Percentiles rank a stretch among this genome's conserved stretches.
phyloP scores from a whole-genome alignment of 345 rosid species.

The Combretum micranthum region DNA sequence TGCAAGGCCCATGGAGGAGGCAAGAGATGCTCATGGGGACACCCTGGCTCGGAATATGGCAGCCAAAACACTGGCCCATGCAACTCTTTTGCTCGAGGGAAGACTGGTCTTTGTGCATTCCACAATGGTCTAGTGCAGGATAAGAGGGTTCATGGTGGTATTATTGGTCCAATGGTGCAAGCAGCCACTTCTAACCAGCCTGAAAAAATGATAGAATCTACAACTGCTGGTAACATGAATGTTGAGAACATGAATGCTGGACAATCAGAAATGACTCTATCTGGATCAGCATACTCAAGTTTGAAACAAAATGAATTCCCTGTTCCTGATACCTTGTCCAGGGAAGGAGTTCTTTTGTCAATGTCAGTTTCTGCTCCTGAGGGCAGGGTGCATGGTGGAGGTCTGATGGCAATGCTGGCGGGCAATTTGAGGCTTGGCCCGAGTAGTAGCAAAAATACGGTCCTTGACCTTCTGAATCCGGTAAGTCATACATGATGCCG shows the following conservation, averaged over 20 bases:
- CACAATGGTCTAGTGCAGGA: slow-evolving; percentile 78
- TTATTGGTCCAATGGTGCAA: slow-evolving; percentile 45
- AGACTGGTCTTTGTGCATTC: slow-evolving; percentile 83
- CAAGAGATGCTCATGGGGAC: slow-evolving; percentile 91
- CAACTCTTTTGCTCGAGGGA: slow-evolving; percentile 76
- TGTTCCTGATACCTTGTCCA: slow-evolving; percentile 11
- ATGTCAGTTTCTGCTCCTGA: slow-evolving; percentile 47
- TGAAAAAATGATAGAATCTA: slow-evolving; percentile 51
- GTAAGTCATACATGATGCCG: slow-evolving; percentile 1
- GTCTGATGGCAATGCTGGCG: slow-evolving; percentile 69
- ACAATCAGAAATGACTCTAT: slow-evolving; percentile 22
- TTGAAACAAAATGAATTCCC: slow-evolving; percentile 24
- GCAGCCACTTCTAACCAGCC: slow-evolving; percentile 34
- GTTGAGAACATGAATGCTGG: slow-evolving; percentile 37
- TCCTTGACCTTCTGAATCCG: slow-evolving; percentile 8
- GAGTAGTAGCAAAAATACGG: slow-evolving; percentile 14
- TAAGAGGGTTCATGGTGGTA: slow-evolving; percentile 84
- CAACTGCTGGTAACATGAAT: slow-evolving; percentile 45
- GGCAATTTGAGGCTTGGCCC: slow-evolving; percentile 36
- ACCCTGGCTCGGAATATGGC: slow-evolving; percentile 53
- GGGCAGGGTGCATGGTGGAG: slow-evolving; percentile 98
- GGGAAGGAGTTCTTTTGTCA: slow-evolving; percentile 20
- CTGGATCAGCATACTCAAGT: slow-evolving; percentile 22
- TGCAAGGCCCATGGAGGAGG: slow-evolving; percentile 99
- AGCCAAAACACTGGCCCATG: slow-evolving; percentile 56